Evolutionary conservation across 345 rosid species (phyloP), one percentile per base, ranked within the genome.

Genomic region (Balakata baccata): DNA sequence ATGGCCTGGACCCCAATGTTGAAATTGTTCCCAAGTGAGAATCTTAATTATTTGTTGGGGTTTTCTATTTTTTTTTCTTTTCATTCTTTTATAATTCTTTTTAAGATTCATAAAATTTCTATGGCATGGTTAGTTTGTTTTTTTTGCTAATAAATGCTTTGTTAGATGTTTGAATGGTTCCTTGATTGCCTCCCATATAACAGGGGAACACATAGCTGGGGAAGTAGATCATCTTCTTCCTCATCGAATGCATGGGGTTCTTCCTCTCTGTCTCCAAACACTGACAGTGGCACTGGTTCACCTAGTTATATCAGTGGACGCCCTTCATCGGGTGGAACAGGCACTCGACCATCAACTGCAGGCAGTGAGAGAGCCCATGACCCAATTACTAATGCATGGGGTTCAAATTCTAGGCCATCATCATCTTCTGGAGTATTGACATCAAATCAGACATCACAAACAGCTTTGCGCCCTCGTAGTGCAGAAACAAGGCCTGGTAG

Each of bases 21-120:
- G 99, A 96, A 84, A 91, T 96, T 77, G 98, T 96, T 69, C 99
- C 99, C 83, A 96, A 91, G 99, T 96, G 84, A 94, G 96, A 83
- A 60, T 59, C 67, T 68, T 49, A 37, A 18, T 53, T 29, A 29
- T 29, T 73, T 45, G 7, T 68, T 23, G 1, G 39, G 20, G 20
- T 53, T 53, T 37, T 73, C 37, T 54, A 25, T 25, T 43, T 64
- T 10, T 45, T 70, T 20, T 70, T 29, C 68, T 29, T 37, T 69
- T 23, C 65, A 7, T 69, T 47, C 38, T 58, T 41, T 29, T 25
- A 1, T 67, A 41, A 46, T 56, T 29, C 23, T 54, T 13, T 54
- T 17, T 52, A 1, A 12, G n/a, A 13, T 9, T 67, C 39, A 18
- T 39, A 11, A 51, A 51, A 60, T 68, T 39, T 57, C 34, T 29